Evolutionary conservation across 164 flowering plant species (phyloP).

Genomic region (Tetracentron sinense): DNA sequence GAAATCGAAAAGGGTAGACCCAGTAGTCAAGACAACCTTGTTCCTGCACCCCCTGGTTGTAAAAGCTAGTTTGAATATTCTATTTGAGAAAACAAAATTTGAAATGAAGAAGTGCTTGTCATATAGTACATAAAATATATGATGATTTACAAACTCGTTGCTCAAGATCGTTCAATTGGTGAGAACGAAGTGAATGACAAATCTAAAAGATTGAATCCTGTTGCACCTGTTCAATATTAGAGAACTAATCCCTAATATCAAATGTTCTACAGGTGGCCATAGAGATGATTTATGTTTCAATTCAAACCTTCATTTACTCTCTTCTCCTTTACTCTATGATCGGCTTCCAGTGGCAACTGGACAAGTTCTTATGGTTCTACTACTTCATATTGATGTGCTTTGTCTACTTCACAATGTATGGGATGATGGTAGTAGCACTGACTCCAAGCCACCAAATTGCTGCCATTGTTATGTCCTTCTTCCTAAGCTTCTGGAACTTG

Average conservation of each 20-base stretch:
- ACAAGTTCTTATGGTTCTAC: slow-evolving; percentile 45
- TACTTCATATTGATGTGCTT: slow-evolving; percentile 53
- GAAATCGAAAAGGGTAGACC: neutral
- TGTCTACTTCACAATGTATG: slow-evolving; percentile 42
- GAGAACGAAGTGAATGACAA: no score
- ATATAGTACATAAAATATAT: no score
- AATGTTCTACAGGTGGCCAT: slow-evolving; percentile 43
- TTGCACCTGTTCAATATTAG: neutral
- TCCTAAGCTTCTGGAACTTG: slow-evolving; percentile 53
- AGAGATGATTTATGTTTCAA: slow-evolving; percentile 40
- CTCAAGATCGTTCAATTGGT: no score
- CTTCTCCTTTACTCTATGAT: slow-evolving; percentile 55
- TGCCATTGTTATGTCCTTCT: slow-evolving; percentile 49
- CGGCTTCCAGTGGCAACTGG: slow-evolving; percentile 39
- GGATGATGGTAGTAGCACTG: slow-evolving; percentile 60
- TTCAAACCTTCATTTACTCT: slow-evolving; percentile 44
- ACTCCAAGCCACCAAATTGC: slow-evolving; percentile 51
- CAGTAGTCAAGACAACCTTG: neutral
- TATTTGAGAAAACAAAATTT: no score
- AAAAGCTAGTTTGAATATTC: neutral
- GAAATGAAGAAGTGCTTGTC: no score
- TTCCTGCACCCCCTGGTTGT: no score
- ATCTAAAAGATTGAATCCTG: neutral
- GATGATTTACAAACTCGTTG: no score
- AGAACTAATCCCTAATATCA: slow-evolving; percentile 1